These are phyloP conservation scores for Stereum hirsutum DNA, from an alignment of 1,284 basidiomycete genomes.

Conservation along the genomic window DNA sequence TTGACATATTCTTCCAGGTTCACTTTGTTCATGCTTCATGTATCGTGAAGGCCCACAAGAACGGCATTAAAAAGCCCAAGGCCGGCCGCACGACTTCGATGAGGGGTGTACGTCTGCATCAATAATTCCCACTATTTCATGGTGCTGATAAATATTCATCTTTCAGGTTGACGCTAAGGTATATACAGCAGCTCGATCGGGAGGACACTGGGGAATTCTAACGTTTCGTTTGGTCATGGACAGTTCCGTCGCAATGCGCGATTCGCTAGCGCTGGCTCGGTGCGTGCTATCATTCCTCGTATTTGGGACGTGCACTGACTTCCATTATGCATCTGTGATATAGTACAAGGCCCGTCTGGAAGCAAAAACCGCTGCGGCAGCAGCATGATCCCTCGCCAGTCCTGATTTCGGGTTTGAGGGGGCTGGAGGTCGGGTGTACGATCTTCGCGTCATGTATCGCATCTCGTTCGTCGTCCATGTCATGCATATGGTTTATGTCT, in stretches of 20 bases:
- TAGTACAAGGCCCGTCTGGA: slow-evolving; percentile 59
- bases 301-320: slow-evolving; percentile 10
- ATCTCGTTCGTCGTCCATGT: too few species aligned
- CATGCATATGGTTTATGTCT: slow-evolving; percentile 12
- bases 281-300: slow-evolving; percentile 29
- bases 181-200: slow-evolving; percentile 13
- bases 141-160: slow-evolving; percentile 3
- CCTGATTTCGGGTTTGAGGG: not conserved
- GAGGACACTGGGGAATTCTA: slow-evolving; percentile 1
- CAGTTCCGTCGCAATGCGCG: slow-evolving; percentile 85
- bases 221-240: slow-evolving; percentile 11
- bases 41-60: slow-evolving; percentile 97
- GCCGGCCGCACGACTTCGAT: slow-evolving; percentile 74
- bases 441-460: slow-evolving; percentile 8
- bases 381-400: slow-evolving; percentile 25
- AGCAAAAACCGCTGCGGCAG: slow-evolving; percentile 40
- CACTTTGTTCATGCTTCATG: too few species aligned
- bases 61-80: slow-evolving; percentile 86
- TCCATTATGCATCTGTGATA: slow-evolving; percentile 5
- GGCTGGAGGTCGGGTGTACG: slow-evolving; percentile 3
- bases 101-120: slow-evolving; percentile 85
- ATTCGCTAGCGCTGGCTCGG: slow-evolving; percentile 72
- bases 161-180: slow-evolving; percentile 81
- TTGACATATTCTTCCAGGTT: too few species aligned
- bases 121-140: too few species aligned